Evolutionary conservation across 768 basidiomycete species (phyloP).

Genomic region (Russula olivacea): DNA sequence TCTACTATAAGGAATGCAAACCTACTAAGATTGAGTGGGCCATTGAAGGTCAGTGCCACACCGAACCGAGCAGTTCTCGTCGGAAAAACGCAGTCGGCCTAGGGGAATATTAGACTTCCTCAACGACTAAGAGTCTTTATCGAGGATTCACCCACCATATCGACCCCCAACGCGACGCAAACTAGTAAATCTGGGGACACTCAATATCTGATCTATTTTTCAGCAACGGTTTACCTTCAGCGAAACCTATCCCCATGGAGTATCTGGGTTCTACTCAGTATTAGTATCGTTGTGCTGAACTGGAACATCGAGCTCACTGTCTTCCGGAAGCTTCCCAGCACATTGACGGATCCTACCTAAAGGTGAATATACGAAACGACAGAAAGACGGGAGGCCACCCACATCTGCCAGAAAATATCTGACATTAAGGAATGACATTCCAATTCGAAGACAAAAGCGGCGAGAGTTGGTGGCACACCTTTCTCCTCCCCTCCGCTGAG

Average conservation of each 20-base stretch:
- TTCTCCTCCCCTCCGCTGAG: slow-evolving; percentile 90
- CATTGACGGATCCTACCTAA: slow-evolving; percentile 71
- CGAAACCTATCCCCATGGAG: slow-evolving; percentile 90
- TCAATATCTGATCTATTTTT: background rate
- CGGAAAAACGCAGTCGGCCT: slow-evolving; percentile 93
- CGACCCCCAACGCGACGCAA: slow-evolving; percentile 85
- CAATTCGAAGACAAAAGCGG: background rate
- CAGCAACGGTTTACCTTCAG: slow-evolving; percentile 54
- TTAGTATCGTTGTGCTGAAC: slow-evolving; percentile 9
- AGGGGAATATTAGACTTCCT: slow-evolving; percentile 1
- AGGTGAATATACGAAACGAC: slow-evolving; percentile 20
- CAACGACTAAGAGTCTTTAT: background rate
- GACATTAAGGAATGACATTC: background rate
- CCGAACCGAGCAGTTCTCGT: slow-evolving; percentile 90
- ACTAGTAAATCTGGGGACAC: slow-evolving; percentile 65
- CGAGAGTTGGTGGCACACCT: slow-evolving; percentile 40
- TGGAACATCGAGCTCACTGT: slow-evolving; percentile 44
- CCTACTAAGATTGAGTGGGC: slow-evolving; percentile 79
- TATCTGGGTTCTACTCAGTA: slow-evolving; percentile 66
- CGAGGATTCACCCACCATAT: slow-evolving; percentile 79
- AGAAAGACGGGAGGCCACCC: slow-evolving; percentile 37
- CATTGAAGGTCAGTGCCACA: slow-evolving; percentile 75
- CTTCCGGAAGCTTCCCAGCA: slow-evolving; percentile 67
- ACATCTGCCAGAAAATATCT: slow-evolving; percentile 88
- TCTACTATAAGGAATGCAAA: slow-evolving; percentile 1